A percentile compares a stretch with the other conserved stretches of the same genome.
phyloP scores from a whole-genome alignment of 441 rosid genomes.

The Populus trichocarpa region DNA sequence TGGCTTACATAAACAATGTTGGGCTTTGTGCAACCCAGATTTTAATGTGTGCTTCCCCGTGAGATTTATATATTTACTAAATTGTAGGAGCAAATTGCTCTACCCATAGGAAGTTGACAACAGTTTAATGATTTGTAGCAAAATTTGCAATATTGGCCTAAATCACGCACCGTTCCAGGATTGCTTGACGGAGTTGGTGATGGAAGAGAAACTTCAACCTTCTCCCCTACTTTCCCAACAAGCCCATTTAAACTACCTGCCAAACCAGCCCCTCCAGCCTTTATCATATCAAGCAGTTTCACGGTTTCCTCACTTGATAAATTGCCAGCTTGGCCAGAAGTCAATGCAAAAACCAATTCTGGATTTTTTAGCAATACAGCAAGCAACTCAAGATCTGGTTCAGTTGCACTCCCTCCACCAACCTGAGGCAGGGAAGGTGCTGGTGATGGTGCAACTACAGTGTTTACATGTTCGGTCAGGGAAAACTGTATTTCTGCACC shows the following conservation, averaged over 20 bases:
- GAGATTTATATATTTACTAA: neutral
- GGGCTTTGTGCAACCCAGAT: neutral
- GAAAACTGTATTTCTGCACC: constrained; percentile 47
- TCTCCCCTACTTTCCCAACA: constrained; percentile 44
- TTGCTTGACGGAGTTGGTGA: constrained; percentile 92
- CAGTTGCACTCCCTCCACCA: constrained; percentile 32
- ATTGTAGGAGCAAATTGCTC: constrained; percentile 2
- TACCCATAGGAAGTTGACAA: constrained; percentile 15
- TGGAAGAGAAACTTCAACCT: constrained; percentile 91
- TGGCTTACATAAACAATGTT: neutral
- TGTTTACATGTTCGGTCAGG: constrained; percentile 34
- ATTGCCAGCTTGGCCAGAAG: constrained; percentile 73
- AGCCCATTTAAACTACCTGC: constrained; percentile 33
- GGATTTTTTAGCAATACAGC: constrained; percentile 93
- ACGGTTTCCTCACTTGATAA: constrained; percentile 65
- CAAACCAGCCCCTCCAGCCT: constrained; percentile 56
- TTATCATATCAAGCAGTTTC: constrained; percentile 89
- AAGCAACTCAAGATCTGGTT: constrained; percentile 93
- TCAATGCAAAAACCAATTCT: constrained; percentile 82
- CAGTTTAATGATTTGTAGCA: constrained; percentile 24
- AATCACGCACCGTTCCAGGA: constrained; percentile 95
- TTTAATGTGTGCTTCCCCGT: constrained; percentile 3
- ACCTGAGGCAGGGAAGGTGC: constrained; percentile 35
- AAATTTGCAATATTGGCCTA: constrained; percentile 32
- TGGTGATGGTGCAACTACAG: constrained; percentile 31